These are phyloP conservation scores for Talaromyces nanjingensis DNA, from an alignment of 495 filamentous ascomycete genomes.

Conservation along the genomic window DNA sequence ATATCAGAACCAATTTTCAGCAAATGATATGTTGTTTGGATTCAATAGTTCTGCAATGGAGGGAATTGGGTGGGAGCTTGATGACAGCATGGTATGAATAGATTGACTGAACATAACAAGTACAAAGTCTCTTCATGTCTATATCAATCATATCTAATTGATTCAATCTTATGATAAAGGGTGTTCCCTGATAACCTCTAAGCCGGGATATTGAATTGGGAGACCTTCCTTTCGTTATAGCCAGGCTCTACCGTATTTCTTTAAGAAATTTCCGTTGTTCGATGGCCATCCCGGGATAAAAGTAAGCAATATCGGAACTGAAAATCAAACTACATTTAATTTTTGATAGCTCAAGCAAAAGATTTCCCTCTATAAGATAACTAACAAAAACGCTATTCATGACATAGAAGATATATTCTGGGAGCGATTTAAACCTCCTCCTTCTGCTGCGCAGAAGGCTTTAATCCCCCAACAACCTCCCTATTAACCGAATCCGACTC, in stretches of 20 bases:
- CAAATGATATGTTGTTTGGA: constrained; percentile 21
- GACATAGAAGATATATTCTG: not conserved
- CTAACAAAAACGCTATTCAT: not conserved
- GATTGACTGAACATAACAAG: not conserved
- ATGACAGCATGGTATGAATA: not conserved
- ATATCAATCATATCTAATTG: no score
- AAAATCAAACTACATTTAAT: no score
- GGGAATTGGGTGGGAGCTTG: constrained; percentile 6
- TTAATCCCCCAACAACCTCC: not conserved
- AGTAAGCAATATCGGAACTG: no score
- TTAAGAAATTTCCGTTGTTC: no score
- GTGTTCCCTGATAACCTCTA: no score
- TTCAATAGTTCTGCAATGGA: constrained; percentile 17
- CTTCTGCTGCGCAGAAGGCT: not conserved
- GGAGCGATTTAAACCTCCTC: not conserved
- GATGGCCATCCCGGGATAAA: no score
- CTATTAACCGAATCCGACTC: not conserved
- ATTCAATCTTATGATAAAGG: no score
- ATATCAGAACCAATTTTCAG: not conserved
- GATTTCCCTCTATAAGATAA: not conserved
- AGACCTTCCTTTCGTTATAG: no score
- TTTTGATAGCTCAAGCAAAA: not conserved
- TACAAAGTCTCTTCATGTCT: no score
- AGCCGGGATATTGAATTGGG: no score
- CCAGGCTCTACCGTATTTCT: no score